Conservation (phyloP, 441 rosid genomes). For the Biscutella laevigata region DNA sequence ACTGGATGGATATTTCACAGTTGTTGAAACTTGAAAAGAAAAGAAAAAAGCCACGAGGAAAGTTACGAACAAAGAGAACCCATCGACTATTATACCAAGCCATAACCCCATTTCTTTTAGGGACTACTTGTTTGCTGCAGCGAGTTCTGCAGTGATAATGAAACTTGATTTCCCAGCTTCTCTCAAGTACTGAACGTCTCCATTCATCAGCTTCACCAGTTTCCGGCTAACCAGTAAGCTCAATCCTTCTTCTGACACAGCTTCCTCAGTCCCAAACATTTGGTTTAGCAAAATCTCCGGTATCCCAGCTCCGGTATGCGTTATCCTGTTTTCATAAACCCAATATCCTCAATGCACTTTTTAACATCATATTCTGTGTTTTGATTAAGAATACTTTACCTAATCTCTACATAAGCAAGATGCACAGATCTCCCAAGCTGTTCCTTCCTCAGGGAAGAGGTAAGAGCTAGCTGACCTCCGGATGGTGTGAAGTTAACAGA, state of each 20-base stretch:
- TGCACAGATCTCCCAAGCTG: constrained; percentile 71
- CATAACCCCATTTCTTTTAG: neutral
- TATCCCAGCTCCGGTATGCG: constrained; percentile 58
- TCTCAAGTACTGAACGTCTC: constrained; percentile 85
- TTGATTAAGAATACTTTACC: constrained; percentile 34
- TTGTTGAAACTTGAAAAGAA: constrained; percentile 12
- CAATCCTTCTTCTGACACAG: constrained; percentile 69
- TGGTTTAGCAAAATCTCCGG: constrained; percentile 68
- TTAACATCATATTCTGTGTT: neutral
- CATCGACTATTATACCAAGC: neutral
- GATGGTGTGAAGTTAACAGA: constrained; percentile 48
- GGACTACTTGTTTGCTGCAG: constrained; percentile 41
- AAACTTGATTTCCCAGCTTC: constrained; percentile 71
- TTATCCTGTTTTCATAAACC: constrained; percentile 41
- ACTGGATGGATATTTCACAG: constrained; percentile 21
- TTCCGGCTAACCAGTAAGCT: constrained; percentile 69
- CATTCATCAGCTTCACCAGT: constrained; percentile 77
- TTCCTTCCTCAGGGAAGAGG: constrained; percentile 56
- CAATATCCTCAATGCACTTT: constrained; percentile 7
- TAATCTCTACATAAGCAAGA: constrained; percentile 65
- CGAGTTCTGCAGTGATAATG: constrained; percentile 68
- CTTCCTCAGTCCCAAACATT: constrained; percentile 65
- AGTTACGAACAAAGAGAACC: constrained; percentile 8
- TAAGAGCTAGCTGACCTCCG: constrained; percentile 49
- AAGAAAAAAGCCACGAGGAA: neutral